These are phyloP conservation scores for Canariomyces notabilis DNA, from an alignment of 2,329 filamentous ascomycete species.

Conservation along the genomic window DNA sequence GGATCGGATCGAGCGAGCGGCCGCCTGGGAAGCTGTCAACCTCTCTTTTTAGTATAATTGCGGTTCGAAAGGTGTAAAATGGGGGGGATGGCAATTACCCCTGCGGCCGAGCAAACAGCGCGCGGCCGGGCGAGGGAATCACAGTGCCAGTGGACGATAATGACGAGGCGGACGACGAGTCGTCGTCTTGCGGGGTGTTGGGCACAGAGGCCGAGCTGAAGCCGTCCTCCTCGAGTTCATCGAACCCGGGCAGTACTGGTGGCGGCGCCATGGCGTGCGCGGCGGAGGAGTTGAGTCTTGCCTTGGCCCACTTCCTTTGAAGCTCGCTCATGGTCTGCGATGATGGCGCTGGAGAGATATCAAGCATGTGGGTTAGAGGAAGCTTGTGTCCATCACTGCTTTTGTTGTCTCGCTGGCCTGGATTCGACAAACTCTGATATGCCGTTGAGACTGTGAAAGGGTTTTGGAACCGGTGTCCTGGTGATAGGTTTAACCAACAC, in stretches of 20 bases:
- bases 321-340: constrained; percentile 30
- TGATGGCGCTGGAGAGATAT: too few relatives aligned
- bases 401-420: too few relatives aligned
- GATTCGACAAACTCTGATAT: too few relatives aligned
- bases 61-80: constrained; percentile 11
- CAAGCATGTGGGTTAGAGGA: too few relatives aligned
- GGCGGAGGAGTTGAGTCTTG: constrained; percentile 17
- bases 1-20: constrained; percentile 58
- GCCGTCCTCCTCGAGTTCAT: constrained; percentile 32
- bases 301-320: constrained; percentile 31
- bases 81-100: constrained; percentile 45
- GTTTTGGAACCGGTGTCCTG: too few relatives aligned
- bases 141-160: constrained; percentile 91
- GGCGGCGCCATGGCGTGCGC: constrained; percentile 14
- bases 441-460: too few relatives aligned
- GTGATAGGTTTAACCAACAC: too few relatives aligned
- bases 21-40: constrained; percentile 39
- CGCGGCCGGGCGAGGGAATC: constrained; percentile 68
- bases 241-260: constrained; percentile 17
- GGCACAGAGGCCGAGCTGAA: constrained; percentile 19
- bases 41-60: constrained; percentile 1
- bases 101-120: constrained; percentile 66
- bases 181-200: constrained; percentile 52
- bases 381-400: too few relatives aligned
- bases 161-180: constrained; percentile 75